Conservation (phyloP, 2,329 filamentous ascomycete species). For the Aciculosporium take region DNA sequence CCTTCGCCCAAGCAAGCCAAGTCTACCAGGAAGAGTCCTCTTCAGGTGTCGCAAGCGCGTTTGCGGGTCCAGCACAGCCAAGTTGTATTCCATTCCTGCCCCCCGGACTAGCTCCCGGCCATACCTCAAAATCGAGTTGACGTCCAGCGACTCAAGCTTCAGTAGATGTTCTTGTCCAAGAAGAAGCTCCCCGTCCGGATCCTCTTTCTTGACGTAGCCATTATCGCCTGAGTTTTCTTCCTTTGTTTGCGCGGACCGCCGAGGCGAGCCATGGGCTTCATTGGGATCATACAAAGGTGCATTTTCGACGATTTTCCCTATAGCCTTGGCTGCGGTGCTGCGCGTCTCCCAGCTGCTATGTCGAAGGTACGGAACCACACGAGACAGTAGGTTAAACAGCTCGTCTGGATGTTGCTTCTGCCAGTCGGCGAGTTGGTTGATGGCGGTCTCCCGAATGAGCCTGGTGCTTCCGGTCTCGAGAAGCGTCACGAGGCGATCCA, state of each 20-base stretch:
- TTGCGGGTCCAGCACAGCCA: slow-evolving; percentile 69
- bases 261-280: slow-evolving; percentile 43
- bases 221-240: slow-evolving; percentile 21
- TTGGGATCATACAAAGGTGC: slow-evolving; percentile 83
- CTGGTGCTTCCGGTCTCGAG: slow-evolving; percentile 95
- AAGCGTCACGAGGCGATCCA: slow-evolving; percentile 75
- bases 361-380: slow-evolving; percentile 87
- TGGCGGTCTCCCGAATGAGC: slow-evolving; percentile 90
- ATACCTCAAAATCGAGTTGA: slow-evolving; percentile 64
- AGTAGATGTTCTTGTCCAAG: slow-evolving; percentile 49
- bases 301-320: slow-evolving; percentile 87
- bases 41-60: slow-evolving; percentile 76
- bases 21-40: slow-evolving; percentile 66
- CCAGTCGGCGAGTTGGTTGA: slow-evolving; percentile 91
- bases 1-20: slow-evolving; percentile 74
- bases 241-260: slow-evolving; percentile 30
- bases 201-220: slow-evolving; percentile 44
- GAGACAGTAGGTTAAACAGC: slow-evolving; percentile 82
- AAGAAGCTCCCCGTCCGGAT: slow-evolving; percentile 32
- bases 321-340: slow-evolving; percentile 81
- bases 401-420: slow-evolving; percentile 98
- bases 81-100: slow-evolving; percentile 70
- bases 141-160: slow-evolving; percentile 59
- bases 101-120: slow-evolving; percentile 77
- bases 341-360: slow-evolving; percentile 97